Evolutionary conservation across 1,284 basidiomycete genomes (phyloP).

Genomic region (Fomitopsis schrenkii): DNA sequence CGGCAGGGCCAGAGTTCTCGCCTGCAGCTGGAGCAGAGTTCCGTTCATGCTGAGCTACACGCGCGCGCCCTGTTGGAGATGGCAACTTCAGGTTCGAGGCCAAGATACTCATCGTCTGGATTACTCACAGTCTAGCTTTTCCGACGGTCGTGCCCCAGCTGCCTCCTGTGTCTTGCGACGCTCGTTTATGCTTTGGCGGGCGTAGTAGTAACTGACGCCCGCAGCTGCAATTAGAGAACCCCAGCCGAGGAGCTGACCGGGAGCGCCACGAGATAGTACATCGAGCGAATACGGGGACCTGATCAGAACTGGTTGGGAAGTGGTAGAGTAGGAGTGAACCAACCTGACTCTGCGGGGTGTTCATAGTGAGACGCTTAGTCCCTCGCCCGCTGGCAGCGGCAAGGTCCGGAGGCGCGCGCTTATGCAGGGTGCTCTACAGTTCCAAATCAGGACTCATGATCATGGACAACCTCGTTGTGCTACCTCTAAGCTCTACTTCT

Average conservation of each 20-base stretch:
- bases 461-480: not conserved
- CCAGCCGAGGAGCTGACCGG: slow-evolving; percentile 31
- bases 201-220: slow-evolving; percentile 41
- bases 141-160: slow-evolving; percentile 30
- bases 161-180: slow-evolving; percentile 30
- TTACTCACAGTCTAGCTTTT: slow-evolving; percentile 35
- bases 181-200: slow-evolving; percentile 40
- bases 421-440: not conserved
- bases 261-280: not conserved
- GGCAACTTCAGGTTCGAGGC: not conserved
- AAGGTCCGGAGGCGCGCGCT: not conserved
- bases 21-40: not conserved
- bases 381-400: not conserved
- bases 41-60: not conserved
- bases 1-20: not conserved
- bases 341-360: slow-evolving; percentile 31
- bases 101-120: not conserved
- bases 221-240: slow-evolving; percentile 39
- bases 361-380: slow-evolving; percentile 13
- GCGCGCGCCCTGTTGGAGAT: not conserved
- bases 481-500: too few relatives aligned
- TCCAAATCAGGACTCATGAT: not conserved
- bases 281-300: not conserved
- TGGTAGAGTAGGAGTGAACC: slow-evolving; percentile 8
- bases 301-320: not conserved